These are phyloP conservation scores for Lecanicillium sp. DNA, from an alignment of 2,329 filamentous ascomycete species.

Conservation along the genomic window DNA sequence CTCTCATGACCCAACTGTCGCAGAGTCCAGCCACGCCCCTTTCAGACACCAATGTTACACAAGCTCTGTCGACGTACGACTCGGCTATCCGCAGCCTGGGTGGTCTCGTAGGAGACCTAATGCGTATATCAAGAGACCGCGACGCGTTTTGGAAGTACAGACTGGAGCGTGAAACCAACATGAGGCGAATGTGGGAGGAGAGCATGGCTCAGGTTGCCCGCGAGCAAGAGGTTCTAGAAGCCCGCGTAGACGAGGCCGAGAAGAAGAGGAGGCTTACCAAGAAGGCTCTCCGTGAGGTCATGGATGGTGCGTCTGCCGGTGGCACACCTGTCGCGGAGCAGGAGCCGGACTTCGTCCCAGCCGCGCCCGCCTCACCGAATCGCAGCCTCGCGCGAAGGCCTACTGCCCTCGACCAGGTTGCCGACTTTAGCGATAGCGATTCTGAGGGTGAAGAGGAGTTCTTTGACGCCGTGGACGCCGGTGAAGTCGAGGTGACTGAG, in stretches of 20 bases:
- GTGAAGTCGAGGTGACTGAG: constrained; percentile 73
- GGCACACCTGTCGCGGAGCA: constrained; percentile 20
- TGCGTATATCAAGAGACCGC: constrained; percentile 87
- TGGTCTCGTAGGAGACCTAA: constrained; percentile 72
- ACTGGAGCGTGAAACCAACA: constrained; percentile 81
- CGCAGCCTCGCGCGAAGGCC: constrained; percentile 44
- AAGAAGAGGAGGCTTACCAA: constrained; percentile 85
- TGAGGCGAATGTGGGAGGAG: constrained; percentile 96
- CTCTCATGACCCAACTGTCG: constrained; percentile 58
- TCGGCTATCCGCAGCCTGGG: constrained; percentile 83
- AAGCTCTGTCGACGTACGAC: constrained; percentile 80
- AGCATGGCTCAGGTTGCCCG: constrained; percentile 96
- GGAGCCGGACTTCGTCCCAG: constrained; percentile 23
- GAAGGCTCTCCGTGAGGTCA: constrained; percentile 75
- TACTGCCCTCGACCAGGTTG: constrained; percentile 61
- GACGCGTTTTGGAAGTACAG: constrained; percentile 97
- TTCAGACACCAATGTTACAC: constrained; percentile 66
- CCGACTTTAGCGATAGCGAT: constrained; percentile 70
- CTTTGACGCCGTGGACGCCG: constrained; percentile 92
- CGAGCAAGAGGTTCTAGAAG: constrained; percentile 88
- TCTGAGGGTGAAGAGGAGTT: constrained; percentile 86
- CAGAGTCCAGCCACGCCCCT: constrained; percentile 64
- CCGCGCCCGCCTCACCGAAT: constrained; percentile 7
- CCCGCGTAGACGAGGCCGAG: constrained; percentile 79
- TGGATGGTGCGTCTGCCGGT: constrained; percentile 44